Evolutionary conservation across 2,329 filamentous ascomycete species (phyloP), one percentile per base, ranked within the genome.

Genomic region (Celoporthe dispersa): DNA sequence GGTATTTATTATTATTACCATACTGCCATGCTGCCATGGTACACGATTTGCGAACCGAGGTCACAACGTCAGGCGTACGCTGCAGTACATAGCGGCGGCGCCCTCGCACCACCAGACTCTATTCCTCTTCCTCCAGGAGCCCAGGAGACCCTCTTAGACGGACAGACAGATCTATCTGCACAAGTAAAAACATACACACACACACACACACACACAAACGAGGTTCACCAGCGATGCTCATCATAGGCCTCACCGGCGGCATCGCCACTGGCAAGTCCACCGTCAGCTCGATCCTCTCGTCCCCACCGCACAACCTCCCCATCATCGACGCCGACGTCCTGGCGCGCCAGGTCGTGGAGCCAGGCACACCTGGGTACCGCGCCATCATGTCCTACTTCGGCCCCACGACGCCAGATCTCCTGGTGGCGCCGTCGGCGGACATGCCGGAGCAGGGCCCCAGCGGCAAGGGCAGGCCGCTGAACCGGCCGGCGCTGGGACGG

Each of bases 181-280:
- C 25, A 31, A 59, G 25, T 16, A 59, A 33, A n/a, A n/a, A n/a
- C n/a, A n/a, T 6, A 28, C 19, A 25, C 9, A 35, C 35, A 35
- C 35, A 35, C 35, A 35, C 35, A 35, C 35, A 39, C 6, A 39
- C 6, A 35, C 35, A 41, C 33, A 63, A 12, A 44, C 12, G 3
- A 3, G 12, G 1, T 9, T 33, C 55, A 16, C 51, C 51, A 74
- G 75, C 74, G n/a, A 98, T 98, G 96, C 88, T 98, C 64, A 90
- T 99, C 77, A 94, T 99, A 76, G 96, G 96, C 69, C 89, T 99
- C 35, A 99, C 96, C 11, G 96, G 96, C 79, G 97, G 94, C 72
- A 98, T 99, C 78, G 96, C 96, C 71, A 99, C 96, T 7, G 96
- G 96, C 80, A 99, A 99, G 87, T 97, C 95, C 61, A 99, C 95